Evolutionary conservation across 2,329 filamentous ascomycete genomes (phyloP), one percentile per base, ranked within the genome.

Genomic region (Exophiala calicioides): DNA sequence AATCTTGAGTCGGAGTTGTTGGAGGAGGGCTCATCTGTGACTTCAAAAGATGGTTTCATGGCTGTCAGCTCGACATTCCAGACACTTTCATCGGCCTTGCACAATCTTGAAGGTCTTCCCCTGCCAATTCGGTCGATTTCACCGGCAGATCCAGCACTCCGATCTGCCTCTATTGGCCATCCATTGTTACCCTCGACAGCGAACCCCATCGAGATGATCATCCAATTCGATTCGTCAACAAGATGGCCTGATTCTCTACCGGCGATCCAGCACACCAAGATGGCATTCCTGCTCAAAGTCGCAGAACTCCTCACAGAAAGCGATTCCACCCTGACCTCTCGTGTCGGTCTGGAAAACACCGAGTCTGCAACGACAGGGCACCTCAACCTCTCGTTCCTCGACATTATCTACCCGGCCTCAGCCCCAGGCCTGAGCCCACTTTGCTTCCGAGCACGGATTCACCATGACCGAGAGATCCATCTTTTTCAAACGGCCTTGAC

Each of bases 191-290:
- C 57, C 19, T 51, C 55, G 15, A 51, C 47, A 23, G 50, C 58
- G 5, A 54, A 60, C 8, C 85, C 88, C 0, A 85, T 90, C 56
- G 84, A 94, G 57, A 79, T 94, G 23, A 79, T 90, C 31, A 76
- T 98, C 36, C 90, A 91, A 62, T 97, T 98, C 59, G 93, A 98
- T 69, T 88, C 86, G 3, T 97, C 93, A 5, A 85, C 83, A 34
- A 85, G 88, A 58, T 98, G 93, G 93, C 93, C 93, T 0, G 90
- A 97, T 62, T 89, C 94, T 62, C 70, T 97, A 6, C 81, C 81
- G 3, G 90, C 91, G 4, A 95, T 97, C 45, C 93, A 98, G 65
- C 82, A 90, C 61, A 90, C 90, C 9, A 98, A 98, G 68, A 80
- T 94, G 29, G 93, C 94, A 3, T 95, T 98, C 63, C 75, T 88